A percentile compares a stretch with the other conserved stretches of the same genome.
Conservation (phyloP, 2,329 filamentous ascomycete species). For the Celoporthe dispersa region DNA sequence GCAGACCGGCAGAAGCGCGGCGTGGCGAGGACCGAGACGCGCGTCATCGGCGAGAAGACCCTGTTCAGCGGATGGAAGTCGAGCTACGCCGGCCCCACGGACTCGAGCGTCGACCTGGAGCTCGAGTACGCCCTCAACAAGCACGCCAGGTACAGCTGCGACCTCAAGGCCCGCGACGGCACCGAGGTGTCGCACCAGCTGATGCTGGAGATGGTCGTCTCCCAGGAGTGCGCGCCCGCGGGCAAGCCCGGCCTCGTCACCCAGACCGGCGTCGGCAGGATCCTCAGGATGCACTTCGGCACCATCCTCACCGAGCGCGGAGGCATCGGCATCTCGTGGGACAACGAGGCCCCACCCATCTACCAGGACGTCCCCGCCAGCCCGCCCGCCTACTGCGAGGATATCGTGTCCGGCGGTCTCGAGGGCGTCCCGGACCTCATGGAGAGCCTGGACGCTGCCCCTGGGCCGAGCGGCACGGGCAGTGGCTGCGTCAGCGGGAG, state of each 20-base stretch:
- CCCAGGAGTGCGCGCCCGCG: slow-evolving; percentile 82
- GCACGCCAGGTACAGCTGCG: slow-evolving; percentile 71
- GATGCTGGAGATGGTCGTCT: slow-evolving; percentile 90
- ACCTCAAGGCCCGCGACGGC: slow-evolving; percentile 74
- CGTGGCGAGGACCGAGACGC: slow-evolving; percentile 72
- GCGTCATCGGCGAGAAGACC: slow-evolving; percentile 79
- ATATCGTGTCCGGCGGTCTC: slow-evolving; percentile 36
- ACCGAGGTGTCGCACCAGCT: slow-evolving; percentile 83
- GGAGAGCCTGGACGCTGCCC: slow-evolving; percentile 40
- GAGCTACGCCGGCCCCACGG: slow-evolving; percentile 51
- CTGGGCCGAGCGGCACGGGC: slow-evolving; percentile 15
- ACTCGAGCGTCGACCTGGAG: slow-evolving; percentile 75
- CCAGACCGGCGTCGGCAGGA: slow-evolving; percentile 86
- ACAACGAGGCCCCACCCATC: slow-evolving; percentile 90
- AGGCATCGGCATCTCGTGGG: slow-evolving; percentile 93
- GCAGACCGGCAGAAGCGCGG: slow-evolving; percentile 61
- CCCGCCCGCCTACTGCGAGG: slow-evolving; percentile 70
- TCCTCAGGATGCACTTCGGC: slow-evolving; percentile 90
- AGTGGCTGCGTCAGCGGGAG: slow-evolving; percentile 17
- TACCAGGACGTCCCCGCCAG: slow-evolving; percentile 92
- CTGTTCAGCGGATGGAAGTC: slow-evolving; percentile 91
- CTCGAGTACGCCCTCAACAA: slow-evolving; percentile 72
- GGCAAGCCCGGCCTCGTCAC: slow-evolving; percentile 71
- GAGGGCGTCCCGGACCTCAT: slow-evolving; percentile 44
- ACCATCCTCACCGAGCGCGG: slow-evolving; percentile 80